Base-by-base conservation (phyloP, 495 filamentous ascomycete species). In the Achaetomiella virescens region DNA sequence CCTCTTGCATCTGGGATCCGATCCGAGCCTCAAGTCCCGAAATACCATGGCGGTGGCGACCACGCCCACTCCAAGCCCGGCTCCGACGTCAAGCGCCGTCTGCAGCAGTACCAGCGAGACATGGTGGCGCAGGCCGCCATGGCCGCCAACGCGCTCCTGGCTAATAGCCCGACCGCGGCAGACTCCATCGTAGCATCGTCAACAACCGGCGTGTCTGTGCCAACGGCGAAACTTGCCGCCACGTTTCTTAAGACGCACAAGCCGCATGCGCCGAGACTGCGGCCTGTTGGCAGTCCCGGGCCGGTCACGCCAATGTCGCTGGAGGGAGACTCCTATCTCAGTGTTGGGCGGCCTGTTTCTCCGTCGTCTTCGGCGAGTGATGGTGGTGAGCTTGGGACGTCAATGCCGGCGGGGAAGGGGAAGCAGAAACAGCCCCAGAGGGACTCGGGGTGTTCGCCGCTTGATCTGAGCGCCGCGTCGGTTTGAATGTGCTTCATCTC, bases 231-330 rank as follows among this genome's bases (percentile, higher is more conserved):
- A 20, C 61, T 59, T 1, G 58, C 57, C 14, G 35, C 38, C 1
- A 44, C 27, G 0, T 42, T 63, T 9, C 29, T 66, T 24, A 64
- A 61, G 71, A 63, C 61, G 41, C 75, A 84, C 52, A 69, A 67
- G 57, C 77, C 86, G 35, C 72, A 72, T 11, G 84, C 84, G 20
- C 89, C 89, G 8, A 73, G 81, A 17, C 65, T 93, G 33, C 74
- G 74, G 22, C 89, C 89, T 2, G 74, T 87, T 3, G 80, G 81
- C n/a, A 89, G 85, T 42, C 87, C 88, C 1, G 87, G 87, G 0
- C 86, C 87, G 0, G 86, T 91, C 37, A 91, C 89, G 2, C 88
- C 89, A 0, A 76, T 93, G 66, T 80, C 81, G 3, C 67, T 93
- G 27, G 87, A 90, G 60, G 78, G 75, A 8, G 61, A 59, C 0